Base-by-base conservation (phyloP, 2,329 filamentous ascomycete species). In the Ascochyta fabae region DNA sequence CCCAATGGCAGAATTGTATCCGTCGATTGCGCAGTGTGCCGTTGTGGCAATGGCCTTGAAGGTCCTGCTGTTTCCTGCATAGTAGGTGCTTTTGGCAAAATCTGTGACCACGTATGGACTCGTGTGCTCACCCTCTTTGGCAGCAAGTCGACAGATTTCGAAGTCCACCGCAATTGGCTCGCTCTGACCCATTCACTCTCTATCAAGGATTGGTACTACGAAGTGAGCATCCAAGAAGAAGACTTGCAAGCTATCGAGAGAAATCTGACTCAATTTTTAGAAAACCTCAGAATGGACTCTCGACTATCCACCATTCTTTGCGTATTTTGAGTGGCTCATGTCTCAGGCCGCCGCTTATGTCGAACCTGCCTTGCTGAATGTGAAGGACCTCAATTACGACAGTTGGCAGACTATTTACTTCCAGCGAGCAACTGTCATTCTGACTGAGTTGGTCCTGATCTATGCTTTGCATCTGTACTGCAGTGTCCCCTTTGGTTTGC, bases 271-370 rank as follows among this genome's bases (percentile, higher is more conserved):
- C 33, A 10, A 9, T 22, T 24, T 26, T 1, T 47, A 88, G 82
- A 89, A 93, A 79, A 96, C 93, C 2, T 99, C 95, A 56, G 92
- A 98, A 91, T 99, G 95, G 95, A 99, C 95, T 0, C 88, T 99
- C 71, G 95, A 99, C 79, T 99, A 99, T 74, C 95, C 95, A 29
- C 95, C 95, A 7, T 97, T 98, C 79, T 99, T 99, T 73, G 95
- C 95, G 65, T 93, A 90, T 74, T 97, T 98, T 78, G 95, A 99
- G 82, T 98, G 92, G 92, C 74, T 87, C 40, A 83, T 99, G 68
- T 95, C 94, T 42, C 90, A 95, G 68, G 81, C 87, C 54, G 95
- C 93, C 24, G 85, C 82, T 62, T 85, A 90, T 72, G 83, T 86
- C 60, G 93, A 99, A 72, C 86, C 90, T 23, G 85, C 83, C 55